Base-by-base conservation (phyloP, 306 rosid species). In the Malus fusca region DNA sequence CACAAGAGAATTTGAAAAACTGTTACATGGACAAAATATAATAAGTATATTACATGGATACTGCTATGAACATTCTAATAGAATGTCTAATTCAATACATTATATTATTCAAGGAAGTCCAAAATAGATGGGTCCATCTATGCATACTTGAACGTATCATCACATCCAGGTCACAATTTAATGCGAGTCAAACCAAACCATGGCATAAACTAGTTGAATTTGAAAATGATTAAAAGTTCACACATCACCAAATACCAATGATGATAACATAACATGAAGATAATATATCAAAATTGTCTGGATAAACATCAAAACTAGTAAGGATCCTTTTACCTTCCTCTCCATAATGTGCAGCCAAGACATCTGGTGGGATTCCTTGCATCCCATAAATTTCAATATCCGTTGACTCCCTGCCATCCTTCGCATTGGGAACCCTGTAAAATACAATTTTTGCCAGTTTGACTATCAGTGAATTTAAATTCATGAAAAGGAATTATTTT, bases 381-480 rank as follows among this genome's bases (percentile, higher is more conserved):
- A 96, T 96, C 80, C 99, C 99, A 82, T 96, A 92, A 81, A 96
- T 96, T 78, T 96, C 99, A 82, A 96, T 90, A 78, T 96, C 99
- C 0, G 97, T 96, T 2, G 96, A 81, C 69, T 96, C 99, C 73
- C 97, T 89, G 17, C 88, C 98, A 40, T 96, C 80, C 85, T 92
- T 96, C 46, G 99, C 98, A 85, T 96, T 96, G 31, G 98, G 99
- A 75, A 96, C 99, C 85, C 99, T 96, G 70, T 66, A 43, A 70
- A 81, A 2, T 53, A 69, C 51, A 63, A 74, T 56, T 68, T 33
- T 42, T 37, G 72, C 68, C 42, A 11, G 65, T 67, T 42, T 56
- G 68, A 48, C 21, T 8, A 17, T 76, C 60, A 53, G 59, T 37
- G 71, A 63, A 62, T 4, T n/a, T 14, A 19, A 64, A 42, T 44